Evolutionary conservation across 176 grass and related monocot species (phyloP).

Genomic region (Urochloa ruziziensis): DNA sequence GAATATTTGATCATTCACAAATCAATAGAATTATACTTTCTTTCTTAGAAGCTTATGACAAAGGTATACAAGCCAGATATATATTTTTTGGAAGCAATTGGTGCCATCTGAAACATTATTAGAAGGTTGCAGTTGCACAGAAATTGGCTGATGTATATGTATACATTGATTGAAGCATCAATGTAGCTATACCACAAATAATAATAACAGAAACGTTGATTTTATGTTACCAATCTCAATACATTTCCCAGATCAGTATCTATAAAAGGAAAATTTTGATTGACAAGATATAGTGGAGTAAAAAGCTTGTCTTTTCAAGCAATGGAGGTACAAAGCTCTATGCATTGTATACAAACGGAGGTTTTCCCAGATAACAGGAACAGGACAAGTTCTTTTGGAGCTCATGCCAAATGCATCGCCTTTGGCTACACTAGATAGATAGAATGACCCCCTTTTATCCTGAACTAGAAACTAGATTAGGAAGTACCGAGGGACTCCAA

Average conservation of each 20-base stretch:
- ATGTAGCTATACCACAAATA: background rate
- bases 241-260: background rate
- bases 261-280: background rate
- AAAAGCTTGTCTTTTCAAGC: slow-evolving; percentile 2
- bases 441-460: background rate
- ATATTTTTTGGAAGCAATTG: slow-evolving; percentile 5
- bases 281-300: background rate
- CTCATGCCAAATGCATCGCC: background rate
- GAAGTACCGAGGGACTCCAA: background rate
- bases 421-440: slow-evolving; percentile 8
- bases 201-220: background rate
- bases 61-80: background rate
- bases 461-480: background rate
- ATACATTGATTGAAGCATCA: background rate
- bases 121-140: background rate
- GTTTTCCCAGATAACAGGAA: background rate
- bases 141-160: background rate
- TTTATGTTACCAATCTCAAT: background rate
- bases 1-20: slow-evolving; percentile 31
- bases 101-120: background rate
- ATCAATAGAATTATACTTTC: background rate
- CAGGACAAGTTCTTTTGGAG: background rate
- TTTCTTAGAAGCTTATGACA: slow-evolving; percentile 1
- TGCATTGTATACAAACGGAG: background rate
- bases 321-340: background rate